phyloP scores from a whole-genome alignment of 1,284 basidiomycete species.

The Veloboletus limbatus region DNA sequence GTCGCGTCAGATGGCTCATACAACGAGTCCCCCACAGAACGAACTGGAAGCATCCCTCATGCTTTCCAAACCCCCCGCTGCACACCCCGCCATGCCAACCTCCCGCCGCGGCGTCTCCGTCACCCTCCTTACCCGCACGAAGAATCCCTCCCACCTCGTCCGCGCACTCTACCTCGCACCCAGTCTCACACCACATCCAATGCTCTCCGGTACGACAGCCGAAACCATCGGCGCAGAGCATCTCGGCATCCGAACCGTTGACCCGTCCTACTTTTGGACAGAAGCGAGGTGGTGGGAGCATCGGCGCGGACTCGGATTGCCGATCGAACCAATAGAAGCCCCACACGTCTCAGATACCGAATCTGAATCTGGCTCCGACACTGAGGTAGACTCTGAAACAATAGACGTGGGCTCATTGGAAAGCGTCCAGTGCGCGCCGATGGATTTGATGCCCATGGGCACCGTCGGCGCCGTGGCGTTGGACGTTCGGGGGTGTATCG shows the following conservation, averaged over 20 bases:
- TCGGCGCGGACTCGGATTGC: constrained; percentile 64
- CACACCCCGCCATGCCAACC: constrained; percentile 55
- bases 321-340: constrained; percentile 55
- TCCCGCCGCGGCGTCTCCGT: constrained; percentile 61
- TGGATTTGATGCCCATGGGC: constrained; percentile 68
- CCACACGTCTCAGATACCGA: constrained; percentile 13
- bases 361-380: background rate
- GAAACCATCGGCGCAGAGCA: constrained; percentile 53
- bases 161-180: constrained; percentile 69
- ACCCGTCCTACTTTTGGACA: constrained; percentile 76
- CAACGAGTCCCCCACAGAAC: constrained; percentile 43
- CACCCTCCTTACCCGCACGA: constrained; percentile 63
- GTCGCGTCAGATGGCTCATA: background rate
- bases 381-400: constrained; percentile 6
- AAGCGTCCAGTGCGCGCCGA: constrained; percentile 27
- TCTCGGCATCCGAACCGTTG: constrained; percentile 57
- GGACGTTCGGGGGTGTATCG: constrained; percentile 70
- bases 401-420: constrained; percentile 15
- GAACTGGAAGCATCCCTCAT: constrained; percentile 80
- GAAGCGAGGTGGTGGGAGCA: constrained; percentile 73
- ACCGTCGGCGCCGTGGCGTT: constrained; percentile 84
- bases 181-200: constrained; percentile 56
- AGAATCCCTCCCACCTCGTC: constrained; percentile 73
- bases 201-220: constrained; percentile 64
- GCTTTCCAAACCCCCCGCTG: constrained; percentile 68